Evolutionary conservation across 2,329 filamentous ascomycete species (phyloP).

Genomic region (Balansia obtecta): DNA sequence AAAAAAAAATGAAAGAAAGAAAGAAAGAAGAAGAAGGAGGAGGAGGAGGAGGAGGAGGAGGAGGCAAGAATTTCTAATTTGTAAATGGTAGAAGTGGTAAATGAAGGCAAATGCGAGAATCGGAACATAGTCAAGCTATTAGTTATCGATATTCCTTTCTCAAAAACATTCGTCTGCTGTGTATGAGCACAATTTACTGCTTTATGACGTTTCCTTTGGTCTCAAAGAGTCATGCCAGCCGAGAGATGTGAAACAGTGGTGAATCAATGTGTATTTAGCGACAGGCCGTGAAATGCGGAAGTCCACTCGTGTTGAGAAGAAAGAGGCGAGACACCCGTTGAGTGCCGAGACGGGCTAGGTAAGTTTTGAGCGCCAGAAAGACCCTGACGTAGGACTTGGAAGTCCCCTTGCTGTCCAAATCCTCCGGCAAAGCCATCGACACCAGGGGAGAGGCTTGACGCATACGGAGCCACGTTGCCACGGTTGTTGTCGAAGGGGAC

Average conservation of each 20-base stretch:
- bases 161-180: background rate
- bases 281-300: slow-evolving; percentile 55
- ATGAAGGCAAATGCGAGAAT: background rate
- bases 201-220: background rate
- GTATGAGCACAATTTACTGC: background rate
- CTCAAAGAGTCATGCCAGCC: no score
- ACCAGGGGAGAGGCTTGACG: slow-evolving; percentile 15
- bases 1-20: no score
- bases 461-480: slow-evolving; percentile 16
- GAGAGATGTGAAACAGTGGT: background rate
- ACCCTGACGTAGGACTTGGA: slow-evolving; percentile 33
- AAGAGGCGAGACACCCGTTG: slow-evolving; percentile 29
- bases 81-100: background rate
- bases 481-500: slow-evolving; percentile 22
- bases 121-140: background rate
- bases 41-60: slow-evolving; percentile 8
- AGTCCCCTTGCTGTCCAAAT: slow-evolving; percentile 27
- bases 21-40: no score
- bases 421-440: slow-evolving; percentile 19
- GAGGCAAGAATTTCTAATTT: slow-evolving; percentile 4
- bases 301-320: slow-evolving; percentile 46
- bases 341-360: slow-evolving; percentile 21
- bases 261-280: slow-evolving; percentile 50
- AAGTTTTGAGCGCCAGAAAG: slow-evolving; percentile 30
- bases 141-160: background rate